A percentile compares a stretch with the other conserved stretches of the same genome.
phyloP scores from a whole-genome alignment of 768 basidiomycete genomes.

The Serpula lacrymans region DNA sequence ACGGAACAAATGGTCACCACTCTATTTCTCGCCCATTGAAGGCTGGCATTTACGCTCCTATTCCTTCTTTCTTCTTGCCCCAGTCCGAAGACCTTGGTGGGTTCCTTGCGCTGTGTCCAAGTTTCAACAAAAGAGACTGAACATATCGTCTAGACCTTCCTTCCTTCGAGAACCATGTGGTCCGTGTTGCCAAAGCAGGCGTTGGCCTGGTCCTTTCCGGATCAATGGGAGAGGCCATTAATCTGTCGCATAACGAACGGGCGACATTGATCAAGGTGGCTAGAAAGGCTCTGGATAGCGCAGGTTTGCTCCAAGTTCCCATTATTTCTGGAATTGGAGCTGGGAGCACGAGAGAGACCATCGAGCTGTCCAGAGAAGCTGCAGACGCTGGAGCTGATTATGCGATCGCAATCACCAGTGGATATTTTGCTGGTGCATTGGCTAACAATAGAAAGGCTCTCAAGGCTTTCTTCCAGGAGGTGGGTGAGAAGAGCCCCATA shows the following conservation, averaged over 20 bases:
- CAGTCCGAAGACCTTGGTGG: conserved; percentile 80
- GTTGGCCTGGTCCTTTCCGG: conserved; percentile 73
- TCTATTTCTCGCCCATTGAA: conserved; percentile 51
- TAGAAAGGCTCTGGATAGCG: conserved; percentile 67
- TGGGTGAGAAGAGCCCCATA: conserved; percentile 76
- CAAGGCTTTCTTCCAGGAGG: conserved; percentile 75
- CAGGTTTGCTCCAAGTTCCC: conserved; percentile 55
- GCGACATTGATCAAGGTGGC: conserved; percentile 59
- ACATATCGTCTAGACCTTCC: conserved; percentile 46
- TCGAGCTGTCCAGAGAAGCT: conserved; percentile 71
- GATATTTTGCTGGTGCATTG: conserved; percentile 82
- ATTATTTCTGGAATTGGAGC: conserved; percentile 82
- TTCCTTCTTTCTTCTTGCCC: conserved; percentile 80
- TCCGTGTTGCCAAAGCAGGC: conserved; percentile 60
- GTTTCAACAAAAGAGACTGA: conserved; percentile 14
- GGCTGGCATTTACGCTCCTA: conserved; percentile 80
- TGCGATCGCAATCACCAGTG: conserved; percentile 80
- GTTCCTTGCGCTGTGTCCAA: conserved; percentile 24
- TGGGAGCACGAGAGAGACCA: conserved; percentile 79
- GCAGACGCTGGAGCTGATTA: conserved; percentile 85
- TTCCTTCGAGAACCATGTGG: conserved; percentile 65
- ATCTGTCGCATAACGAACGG: conserved; percentile 68
- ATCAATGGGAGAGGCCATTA: conserved; percentile 84
- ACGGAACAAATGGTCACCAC: conserved; percentile 19
- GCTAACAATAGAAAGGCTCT: conserved; percentile 59